Evolutionary conservation across 2,329 filamentous ascomycete genomes (phyloP), one percentile per base, ranked within the genome.

Genomic region (Arachnomyces sp.): DNA sequence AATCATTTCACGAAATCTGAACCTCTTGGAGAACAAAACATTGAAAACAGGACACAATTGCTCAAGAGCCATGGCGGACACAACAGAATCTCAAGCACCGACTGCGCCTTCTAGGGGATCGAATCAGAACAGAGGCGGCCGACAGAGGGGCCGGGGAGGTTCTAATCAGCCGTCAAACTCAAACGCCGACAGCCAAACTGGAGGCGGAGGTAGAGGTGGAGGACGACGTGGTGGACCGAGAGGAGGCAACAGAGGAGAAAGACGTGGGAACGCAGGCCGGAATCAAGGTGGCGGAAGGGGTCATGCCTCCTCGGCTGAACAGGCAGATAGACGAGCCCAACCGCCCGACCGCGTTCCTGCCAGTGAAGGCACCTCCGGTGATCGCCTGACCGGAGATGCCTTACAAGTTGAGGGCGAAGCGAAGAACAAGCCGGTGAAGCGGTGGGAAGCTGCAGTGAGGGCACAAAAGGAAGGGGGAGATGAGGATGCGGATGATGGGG

Each of bases 401-500:
- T 57, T 50, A 40, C 52, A 53, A 48, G 52, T 52, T 40, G 55
- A 57, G 52, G 56, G 52, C 39, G 59, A 61, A 33, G 44, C 38
- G 36, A 49, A 50, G 36, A 48, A 42, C 40, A 60, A 62, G 53
- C 55, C 53, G 37, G 50, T 55, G 28, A 25, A 25, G 21, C 21
- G 21, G 5, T 25, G 21, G 21, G 48, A 46, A 17, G 37, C 32
- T 9, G 28, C 29, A 16, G 34, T n/a, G 2, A 31, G 28, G 25
- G 42, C 31, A 28, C 38, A 50, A 36, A 32, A 47, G 17, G 48
- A 50, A 12, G 54, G 52, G 28, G 52, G 55, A 11, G 61, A 64
- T 3, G 76, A 76, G 35, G 76, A 75, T 18, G 75, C 74, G 16
- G 69, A 70, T 21, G 84, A 88, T 41, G 82, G 74, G 17, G 88